Conservation (phyloP, 768 basidiomycete genomes). For the Exidia glandulosa region DNA sequence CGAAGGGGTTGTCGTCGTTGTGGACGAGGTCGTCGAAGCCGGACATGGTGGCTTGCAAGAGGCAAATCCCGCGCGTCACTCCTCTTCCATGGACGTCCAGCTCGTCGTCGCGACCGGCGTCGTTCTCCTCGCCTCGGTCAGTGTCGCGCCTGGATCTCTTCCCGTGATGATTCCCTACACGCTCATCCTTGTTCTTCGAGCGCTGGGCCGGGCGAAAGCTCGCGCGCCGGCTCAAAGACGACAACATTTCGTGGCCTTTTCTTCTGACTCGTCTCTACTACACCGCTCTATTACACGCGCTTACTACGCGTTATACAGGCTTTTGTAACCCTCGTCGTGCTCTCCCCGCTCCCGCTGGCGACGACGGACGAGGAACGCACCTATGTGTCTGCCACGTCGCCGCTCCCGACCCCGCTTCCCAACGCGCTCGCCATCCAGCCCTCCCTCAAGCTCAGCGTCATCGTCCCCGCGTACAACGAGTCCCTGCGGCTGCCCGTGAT, state of each 20-base stretch:
- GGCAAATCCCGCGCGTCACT: no score
- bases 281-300: neutral
- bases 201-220: constrained; percentile 46
- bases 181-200: constrained; percentile 96
- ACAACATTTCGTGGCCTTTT: constrained; percentile 18
- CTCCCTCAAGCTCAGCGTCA: constrained; percentile 61
- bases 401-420: constrained; percentile 43
- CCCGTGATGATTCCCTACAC: constrained; percentile 42
- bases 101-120: neutral
- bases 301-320: constrained; percentile 29
- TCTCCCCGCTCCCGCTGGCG: constrained; percentile 60
- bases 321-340: constrained; percentile 58
- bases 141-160: neutral
- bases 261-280: neutral
- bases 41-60: neutral
- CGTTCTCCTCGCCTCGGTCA: neutral
- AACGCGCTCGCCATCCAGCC: constrained; percentile 39
- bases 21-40: constrained; percentile 65
- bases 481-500: constrained; percentile 70
- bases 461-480: constrained; percentile 92
- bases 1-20: constrained; percentile 60
- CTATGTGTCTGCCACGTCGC: constrained; percentile 49
- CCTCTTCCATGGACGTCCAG: neutral
- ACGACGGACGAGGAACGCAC: constrained; percentile 56
- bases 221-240: constrained; percentile 58